Base-by-base conservation (phyloP, 2,329 filamentous ascomycete species). In the Helotiales sp. region DNA sequence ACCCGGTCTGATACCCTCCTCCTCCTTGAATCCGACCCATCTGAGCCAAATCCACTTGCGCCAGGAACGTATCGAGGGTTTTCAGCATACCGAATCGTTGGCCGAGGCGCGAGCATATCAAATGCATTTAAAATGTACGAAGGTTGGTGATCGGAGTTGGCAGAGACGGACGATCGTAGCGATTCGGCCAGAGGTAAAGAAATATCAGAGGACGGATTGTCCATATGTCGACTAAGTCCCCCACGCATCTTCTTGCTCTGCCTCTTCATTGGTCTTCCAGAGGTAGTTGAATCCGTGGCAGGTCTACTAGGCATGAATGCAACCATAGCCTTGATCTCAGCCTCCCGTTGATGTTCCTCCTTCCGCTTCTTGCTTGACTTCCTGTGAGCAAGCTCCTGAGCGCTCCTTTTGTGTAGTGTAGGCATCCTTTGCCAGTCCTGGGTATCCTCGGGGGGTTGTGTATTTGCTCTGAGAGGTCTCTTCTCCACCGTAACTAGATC, bases 301-400 rank as follows among this genome's bases (percentile, higher is more conserved):
- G 89, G 84, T 61, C 91, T 87, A 62, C 83, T 85, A 6, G 92
- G 89, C 72, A 90, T 86, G 68, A 85, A 86, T 47, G 88, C 87
- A 75, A 88, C 91, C 91, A 97, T 92, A 63, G 92, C 89, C 76
- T 90, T 92, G 76, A 97, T 93, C 79, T 97, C 93, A 69, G 92
- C 92, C 79, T 97, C 94, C 65, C 95, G 87, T 66, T 91, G 85
- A 76, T 88, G 87, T 70, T 96, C 92, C 70, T 91, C 85, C 72
- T 90, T 89, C 74, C 90, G 89, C 73, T 90, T 87, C 80, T 92
- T 96, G 82, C 88, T 93, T 47, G 91, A 91, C 75, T 89, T 93
- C 69, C 90, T 89, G 67, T 89, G 87, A 61, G 87, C 80, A 30
- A 90, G 82, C 60, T 89, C 86, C 71, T 85, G 84, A 65, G 84